Evolutionary conservation across 1,284 basidiomycete species (phyloP), one percentile per base, ranked within the genome.

Genomic region (Serendipita sp.): DNA sequence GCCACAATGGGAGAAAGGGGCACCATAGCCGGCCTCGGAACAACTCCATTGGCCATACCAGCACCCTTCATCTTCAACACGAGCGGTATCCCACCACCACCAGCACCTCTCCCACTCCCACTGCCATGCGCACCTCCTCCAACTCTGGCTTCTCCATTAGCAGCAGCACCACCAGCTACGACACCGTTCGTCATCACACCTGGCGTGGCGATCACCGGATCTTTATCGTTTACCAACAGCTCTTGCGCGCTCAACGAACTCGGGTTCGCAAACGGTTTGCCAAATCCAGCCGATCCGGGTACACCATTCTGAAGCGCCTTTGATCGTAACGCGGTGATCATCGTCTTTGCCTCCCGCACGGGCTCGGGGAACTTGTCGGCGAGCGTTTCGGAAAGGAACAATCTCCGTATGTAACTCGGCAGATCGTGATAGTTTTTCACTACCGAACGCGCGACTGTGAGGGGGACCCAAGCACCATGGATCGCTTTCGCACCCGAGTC

Each of bases 401-500:
- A 71, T 43, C 76, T 73, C 55, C 82, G 72, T 26, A 75, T 67
- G 45, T 71, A 70, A 34, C 66, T 67, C 8, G 73, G 70, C 29
- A 76, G 68, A 61, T 45, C 22, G 17, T 44, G 42, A 17, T 63
- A 44, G 34, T 30, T 42, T 17, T 47, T n/a, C 34, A 60, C 49
- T n/a, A 29, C 22, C 17, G 61, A 15, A 47, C 42, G 53, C 35
- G 53, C 42, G n/a, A 8, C n/a, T 13, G 72, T 65, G 41, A 85
- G 76, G n/a, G 85, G 81, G 0, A 82, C 81, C 85, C 85, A 88
- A 1, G 79, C 79, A 3, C 85, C 85, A 45, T 74, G 73, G 10
- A 86, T 76, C 45, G 73, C 69, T 13, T 76, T 70, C 17, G 79
- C 81, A 10, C 82, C 80, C 63, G 70, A 71, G 44, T 72, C 72